These are phyloP conservation scores for Suhomyces emberorum DNA, from an alignment of 805 yeast species.

Conservation along the genomic window DNA sequence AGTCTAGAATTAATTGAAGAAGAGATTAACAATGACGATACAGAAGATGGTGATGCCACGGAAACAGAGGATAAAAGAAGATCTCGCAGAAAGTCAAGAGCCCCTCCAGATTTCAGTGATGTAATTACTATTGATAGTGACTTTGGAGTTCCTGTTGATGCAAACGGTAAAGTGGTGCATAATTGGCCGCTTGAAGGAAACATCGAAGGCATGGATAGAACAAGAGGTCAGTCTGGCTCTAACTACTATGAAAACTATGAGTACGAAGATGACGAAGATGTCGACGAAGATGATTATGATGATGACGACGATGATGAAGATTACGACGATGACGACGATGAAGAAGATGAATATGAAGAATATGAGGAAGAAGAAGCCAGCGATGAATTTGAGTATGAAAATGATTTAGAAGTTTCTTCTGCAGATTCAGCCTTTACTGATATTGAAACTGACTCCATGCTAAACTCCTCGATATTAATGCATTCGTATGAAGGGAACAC, in stretches of 20 bases:
- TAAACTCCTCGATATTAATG: constrained; percentile 25
- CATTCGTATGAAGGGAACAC: constrained; percentile 17
- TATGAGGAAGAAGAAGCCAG: constrained; percentile 7
- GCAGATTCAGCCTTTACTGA: constrained; percentile 44
- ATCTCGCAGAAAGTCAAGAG: not conserved
- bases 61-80: constrained; percentile 10
- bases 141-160: constrained; percentile 26
- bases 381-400: constrained; percentile 19
- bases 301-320: constrained; percentile 9
- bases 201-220: not conserved
- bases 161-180: constrained; percentile 19
- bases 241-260: too few species aligned
- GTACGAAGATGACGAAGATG: not conserved
- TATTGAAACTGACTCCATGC: constrained; percentile 37
- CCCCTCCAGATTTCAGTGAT: constrained; percentile 14
- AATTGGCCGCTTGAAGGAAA: constrained; percentile 11
- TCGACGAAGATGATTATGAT: not conserved
- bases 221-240: not conserved
- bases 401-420: constrained; percentile 23
- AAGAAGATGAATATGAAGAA: constrained; percentile 5
- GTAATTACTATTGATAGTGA: constrained; percentile 27
- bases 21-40: constrained; percentile 11
- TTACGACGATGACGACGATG: constrained; percentile 8
- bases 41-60: constrained; percentile 14
- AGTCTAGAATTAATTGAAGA: constrained; percentile 19